phyloP scores from a whole-genome alignment of 805 yeast species.

The Spathaspora girioi region DNA sequence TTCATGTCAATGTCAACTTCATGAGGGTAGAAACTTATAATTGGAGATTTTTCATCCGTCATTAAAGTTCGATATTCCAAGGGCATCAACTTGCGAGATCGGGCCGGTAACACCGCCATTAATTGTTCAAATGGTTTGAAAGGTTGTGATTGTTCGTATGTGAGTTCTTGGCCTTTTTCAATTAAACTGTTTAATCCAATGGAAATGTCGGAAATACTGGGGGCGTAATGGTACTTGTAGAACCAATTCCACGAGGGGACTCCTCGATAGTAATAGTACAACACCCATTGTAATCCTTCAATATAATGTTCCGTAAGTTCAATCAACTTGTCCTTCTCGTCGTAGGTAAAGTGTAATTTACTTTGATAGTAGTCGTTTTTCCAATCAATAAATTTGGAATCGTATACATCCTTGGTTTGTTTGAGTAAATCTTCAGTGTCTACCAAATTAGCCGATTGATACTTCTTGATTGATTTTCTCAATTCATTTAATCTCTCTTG shows the following conservation, averaged over 20 bases:
- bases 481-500: slow-evolving; percentile 48
- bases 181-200: slow-evolving; percentile 62
- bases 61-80: slow-evolving; percentile 71
- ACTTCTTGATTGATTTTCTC: slow-evolving; percentile 55
- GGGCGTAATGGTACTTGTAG: slow-evolving; percentile 85
- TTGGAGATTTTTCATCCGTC: slow-evolving; percentile 84
- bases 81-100: slow-evolving; percentile 81
- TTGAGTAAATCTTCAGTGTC: slow-evolving; percentile 54
- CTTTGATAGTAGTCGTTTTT: slow-evolving; percentile 79
- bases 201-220: slow-evolving; percentile 84
- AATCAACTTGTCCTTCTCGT: slow-evolving; percentile 56
- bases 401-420: slow-evolving; percentile 57
- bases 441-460: slow-evolving; percentile 60
- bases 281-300: slow-evolving; percentile 96
- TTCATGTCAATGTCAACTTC: slow-evolving; percentile 87
- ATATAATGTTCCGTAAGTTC: slow-evolving; percentile 75
- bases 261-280: slow-evolving; percentile 85
- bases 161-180: slow-evolving; percentile 19
- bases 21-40: slow-evolving; percentile 84
- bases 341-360: slow-evolving; percentile 68
- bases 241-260: slow-evolving; percentile 97
- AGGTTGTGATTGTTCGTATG: slow-evolving; percentile 70
- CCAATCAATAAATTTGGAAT: slow-evolving; percentile 75
- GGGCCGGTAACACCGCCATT: slow-evolving; percentile 95
- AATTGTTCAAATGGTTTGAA: slow-evolving; percentile 92